These are phyloP conservation scores for Aspergillus fijiensis DNA, from an alignment of 2,329 filamentous ascomycete genomes.

Conservation along the genomic window DNA sequence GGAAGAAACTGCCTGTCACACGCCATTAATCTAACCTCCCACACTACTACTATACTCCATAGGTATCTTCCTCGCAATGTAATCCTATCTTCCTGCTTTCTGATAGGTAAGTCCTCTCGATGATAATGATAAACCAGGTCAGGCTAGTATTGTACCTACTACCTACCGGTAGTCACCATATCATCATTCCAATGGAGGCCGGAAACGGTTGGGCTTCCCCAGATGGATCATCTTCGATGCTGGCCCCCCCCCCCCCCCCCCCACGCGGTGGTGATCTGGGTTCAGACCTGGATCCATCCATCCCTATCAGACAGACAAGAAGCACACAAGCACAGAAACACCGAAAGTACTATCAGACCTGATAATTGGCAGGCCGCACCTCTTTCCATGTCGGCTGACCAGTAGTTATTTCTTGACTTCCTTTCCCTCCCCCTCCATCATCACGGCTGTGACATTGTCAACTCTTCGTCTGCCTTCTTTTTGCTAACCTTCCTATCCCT, in stretches of 20 bases:
- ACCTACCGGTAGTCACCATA: slow-evolving; percentile 6
- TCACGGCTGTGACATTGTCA: slow-evolving; percentile 1
- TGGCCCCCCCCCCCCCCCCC: slow-evolving; percentile 7
- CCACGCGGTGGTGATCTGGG: slow-evolving; percentile 21
- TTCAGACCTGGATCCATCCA: background rate
- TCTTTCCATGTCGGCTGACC: background rate
- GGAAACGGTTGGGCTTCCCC: slow-evolving; percentile 15
- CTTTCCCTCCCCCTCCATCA: background rate
- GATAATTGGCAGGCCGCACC: background rate
- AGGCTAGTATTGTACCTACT: background rate
- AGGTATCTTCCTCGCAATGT: background rate
- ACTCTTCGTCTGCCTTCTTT: background rate
- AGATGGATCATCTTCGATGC: slow-evolving; percentile 14
- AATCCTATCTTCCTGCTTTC: background rate
- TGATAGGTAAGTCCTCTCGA: background rate
- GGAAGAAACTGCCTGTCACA: background rate
- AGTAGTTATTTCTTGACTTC: background rate
- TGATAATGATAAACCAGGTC: slow-evolving; percentile 3
- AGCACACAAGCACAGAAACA: background rate
- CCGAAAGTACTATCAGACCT: background rate
- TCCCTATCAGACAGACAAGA: background rate
- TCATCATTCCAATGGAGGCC: slow-evolving; percentile 4
- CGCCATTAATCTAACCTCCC: background rate
- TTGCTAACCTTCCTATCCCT: background rate
- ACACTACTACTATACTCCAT: background rate